Evolutionary conservation across 176 grass and related monocot genomes (phyloP).

Genomic region (Alopecurus myosuroides): DNA sequence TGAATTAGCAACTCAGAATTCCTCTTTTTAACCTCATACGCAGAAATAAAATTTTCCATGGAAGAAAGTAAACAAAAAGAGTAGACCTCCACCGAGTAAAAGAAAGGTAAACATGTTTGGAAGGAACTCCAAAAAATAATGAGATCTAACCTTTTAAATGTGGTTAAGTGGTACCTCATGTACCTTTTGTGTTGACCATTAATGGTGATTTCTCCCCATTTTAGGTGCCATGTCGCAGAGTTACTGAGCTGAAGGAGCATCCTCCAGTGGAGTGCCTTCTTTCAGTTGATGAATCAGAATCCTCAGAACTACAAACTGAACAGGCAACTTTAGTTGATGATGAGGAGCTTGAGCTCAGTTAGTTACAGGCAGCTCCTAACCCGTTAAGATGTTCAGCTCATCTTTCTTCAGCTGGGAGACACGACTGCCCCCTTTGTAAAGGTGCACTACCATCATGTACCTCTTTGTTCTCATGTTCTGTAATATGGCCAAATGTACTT

Average conservation of each 20-base stretch:
- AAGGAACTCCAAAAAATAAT: not conserved
- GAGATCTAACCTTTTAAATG: not conserved
- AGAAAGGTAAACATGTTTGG: constrained; percentile 55
- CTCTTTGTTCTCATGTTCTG: not conserved
- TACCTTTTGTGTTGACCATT: not conserved
- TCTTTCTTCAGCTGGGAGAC: constrained; percentile 76
- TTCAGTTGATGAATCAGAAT: constrained; percentile 53
- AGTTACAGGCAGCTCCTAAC: constrained; percentile 85
- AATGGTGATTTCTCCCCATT: not conserved
- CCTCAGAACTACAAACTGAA: constrained; percentile 46
- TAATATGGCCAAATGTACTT: constrained; percentile 3
- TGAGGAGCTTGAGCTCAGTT: constrained; percentile 88
- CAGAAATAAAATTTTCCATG: constrained; percentile 44
- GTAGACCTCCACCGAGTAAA: constrained; percentile 36
- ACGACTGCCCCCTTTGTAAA: constrained; percentile 94
- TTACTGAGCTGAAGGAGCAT: constrained; percentile 41
- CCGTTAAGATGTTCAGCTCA: constrained; percentile 90
- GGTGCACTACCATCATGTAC: constrained; percentile 18
- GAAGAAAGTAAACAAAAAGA: constrained; percentile 58
- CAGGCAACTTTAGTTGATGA: constrained; percentile 60
- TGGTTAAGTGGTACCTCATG: not conserved
- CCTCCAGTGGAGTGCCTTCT: constrained; percentile 63
- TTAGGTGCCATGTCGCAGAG: constrained; percentile 56
- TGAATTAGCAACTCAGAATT: constrained; percentile 8
- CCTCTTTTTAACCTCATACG: constrained; percentile 3